These are phyloP conservation scores for Zygotorulaspora danielsina DNA, from an alignment of 805 yeast species.

Conservation along the genomic window DNA sequence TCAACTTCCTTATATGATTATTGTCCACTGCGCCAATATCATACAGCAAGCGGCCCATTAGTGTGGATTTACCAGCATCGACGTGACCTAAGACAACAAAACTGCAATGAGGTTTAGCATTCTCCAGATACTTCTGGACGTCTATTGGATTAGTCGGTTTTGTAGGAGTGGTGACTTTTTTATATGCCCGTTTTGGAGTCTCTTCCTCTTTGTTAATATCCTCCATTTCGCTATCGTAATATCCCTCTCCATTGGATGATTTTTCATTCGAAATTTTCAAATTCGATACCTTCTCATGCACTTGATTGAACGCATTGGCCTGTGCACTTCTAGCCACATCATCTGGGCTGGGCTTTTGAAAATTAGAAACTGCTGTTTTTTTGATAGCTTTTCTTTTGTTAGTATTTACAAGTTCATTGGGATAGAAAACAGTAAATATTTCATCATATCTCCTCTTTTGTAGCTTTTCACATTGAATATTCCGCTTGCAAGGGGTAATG, in stretches of 20 bases:
- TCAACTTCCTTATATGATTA: conserved; percentile 93
- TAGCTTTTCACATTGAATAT: conserved; percentile 3
- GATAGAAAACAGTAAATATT: conserved; percentile 32
- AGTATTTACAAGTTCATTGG: conserved; percentile 35
- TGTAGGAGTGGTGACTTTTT: conserved; percentile 28
- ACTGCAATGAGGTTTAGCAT: conserved; percentile 91
- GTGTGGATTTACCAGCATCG: conserved; percentile 97
- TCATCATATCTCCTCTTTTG: conserved; percentile 27
- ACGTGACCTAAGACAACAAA: conserved; percentile 98
- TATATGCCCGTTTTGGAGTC: conserved; percentile 36
- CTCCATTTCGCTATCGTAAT: conserved; percentile 26
- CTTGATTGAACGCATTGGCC: conserved; percentile 40
- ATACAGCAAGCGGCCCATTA: conserved; percentile 93
- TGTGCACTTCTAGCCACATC: conserved; percentile 64
- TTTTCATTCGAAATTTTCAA: conserved; percentile 21
- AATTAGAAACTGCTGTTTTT: conserved; percentile 45
- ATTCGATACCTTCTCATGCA: conserved; percentile 19
- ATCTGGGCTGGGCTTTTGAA: conserved; percentile 76
- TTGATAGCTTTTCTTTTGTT: conserved; percentile 38
- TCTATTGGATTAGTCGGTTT: conserved; percentile 43
- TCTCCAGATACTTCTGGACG: conserved; percentile 74
- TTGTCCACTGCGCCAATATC: conserved; percentile 95
- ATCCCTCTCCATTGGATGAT: conserved; percentile 15
- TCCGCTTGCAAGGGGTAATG: conserved; percentile 4
- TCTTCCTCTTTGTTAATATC: conserved; percentile 32